Base-by-base conservation (phyloP, 768 basidiomycete species). In the Tylopilus felleus region DNA sequence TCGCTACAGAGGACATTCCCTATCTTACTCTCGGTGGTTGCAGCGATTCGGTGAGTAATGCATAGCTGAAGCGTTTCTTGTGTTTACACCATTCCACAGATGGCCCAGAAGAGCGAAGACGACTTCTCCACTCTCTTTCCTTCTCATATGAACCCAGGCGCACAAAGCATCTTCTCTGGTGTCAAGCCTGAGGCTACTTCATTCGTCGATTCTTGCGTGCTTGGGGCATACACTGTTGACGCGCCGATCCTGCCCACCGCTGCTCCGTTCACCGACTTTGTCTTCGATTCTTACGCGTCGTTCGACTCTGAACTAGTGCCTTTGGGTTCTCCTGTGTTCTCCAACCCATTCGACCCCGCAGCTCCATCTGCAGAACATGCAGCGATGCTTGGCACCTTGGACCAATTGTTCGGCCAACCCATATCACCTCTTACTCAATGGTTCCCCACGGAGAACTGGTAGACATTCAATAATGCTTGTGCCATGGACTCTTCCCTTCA, bases 1-100 rank as follows among this genome's bases (percentile, higher is more conserved):
- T 76, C 12, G 47, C 68, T 8, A 77, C 68, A 16, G 56, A 63
- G 6, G 68, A 73, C 2, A 77, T 76, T 41, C 74, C 74, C 7
- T 47, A 60, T 49, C 61, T 75, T 35, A 62, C 66, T 38, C 67
- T 75, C 16, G 65, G 70, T 51, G 28, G 36, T 16, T 46, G 25
- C 36, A n/a, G 33, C 43, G 40, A 50, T 46, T 10, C 45, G 56
- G 71, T 72, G 55, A 52, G 70, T 54, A 4, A 29, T 5, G 13
- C 21, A 14, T 12, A 2, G 5, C 22, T 49, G 28, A n/a, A n/a
- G 14, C 7, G 10, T 33, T 19, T 17, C 35, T 33, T 31, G 27
- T 38, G 16, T 43, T 69, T 29, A 71, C 47, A 27, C 36, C 47
- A 9, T 8, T 8, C 10, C n/a, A 22, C 16, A 68, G 66, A 55